phyloP scores from a whole-genome alignment of 148 eudicot genomes.

The Heliosperma pusillum region DNA sequence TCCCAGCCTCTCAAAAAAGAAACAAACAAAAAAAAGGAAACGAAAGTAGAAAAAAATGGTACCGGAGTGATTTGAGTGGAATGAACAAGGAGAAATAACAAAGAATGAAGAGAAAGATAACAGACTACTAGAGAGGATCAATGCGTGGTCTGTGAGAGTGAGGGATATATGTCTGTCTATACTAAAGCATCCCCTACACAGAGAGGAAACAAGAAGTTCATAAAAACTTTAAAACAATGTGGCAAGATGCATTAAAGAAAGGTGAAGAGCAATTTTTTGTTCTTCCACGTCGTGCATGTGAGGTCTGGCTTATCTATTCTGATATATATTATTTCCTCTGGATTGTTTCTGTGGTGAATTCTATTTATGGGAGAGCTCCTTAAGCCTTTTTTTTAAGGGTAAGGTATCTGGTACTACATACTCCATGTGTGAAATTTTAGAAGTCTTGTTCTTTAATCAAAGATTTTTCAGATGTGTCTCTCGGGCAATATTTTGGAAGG shows the following conservation, averaged over 20 bases:
- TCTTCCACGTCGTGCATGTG: neutral
- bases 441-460: neutral
- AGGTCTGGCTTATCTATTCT: neutral
- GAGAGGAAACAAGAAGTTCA: neutral
- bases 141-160: neutral
- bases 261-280: neutral
- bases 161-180: neutral
- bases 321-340: neutral
- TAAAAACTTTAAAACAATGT: neutral
- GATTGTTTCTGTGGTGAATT: neutral
- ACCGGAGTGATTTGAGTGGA: neutral
- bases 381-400: neutral
- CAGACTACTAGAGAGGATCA: neutral
- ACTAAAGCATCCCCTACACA: neutral
- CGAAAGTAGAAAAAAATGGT: neutral
- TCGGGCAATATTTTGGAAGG: neutral
- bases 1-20: neutral
- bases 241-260: slow-evolving; percentile 2
- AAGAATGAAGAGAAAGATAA: neutral
- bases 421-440: neutral
- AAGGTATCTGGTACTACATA: neutral
- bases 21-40: neutral
- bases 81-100: neutral
- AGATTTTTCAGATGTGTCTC: neutral
- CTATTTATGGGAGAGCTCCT: neutral